Evolutionary conservation across 2,329 filamentous ascomycete species (phyloP).

Genomic region (Aspergillus quadricinctus): DNA sequence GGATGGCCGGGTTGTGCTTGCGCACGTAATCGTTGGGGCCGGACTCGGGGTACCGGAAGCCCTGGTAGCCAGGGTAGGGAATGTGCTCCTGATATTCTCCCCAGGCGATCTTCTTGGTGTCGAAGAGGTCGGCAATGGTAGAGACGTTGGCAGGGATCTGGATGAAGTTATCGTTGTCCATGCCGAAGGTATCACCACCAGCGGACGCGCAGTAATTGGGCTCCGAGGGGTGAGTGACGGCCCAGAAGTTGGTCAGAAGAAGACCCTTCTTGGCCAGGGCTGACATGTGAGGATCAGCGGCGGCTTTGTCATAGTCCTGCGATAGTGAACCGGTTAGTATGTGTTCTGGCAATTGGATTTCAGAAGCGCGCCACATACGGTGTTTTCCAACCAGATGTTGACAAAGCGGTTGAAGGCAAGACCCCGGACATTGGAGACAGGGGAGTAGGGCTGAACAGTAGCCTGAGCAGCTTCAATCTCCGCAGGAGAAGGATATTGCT

Average conservation of each 20-base stretch:
- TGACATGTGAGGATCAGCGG: conserved; percentile 48
- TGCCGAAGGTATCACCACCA: conserved; percentile 69
- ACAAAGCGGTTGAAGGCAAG: conserved; percentile 53
- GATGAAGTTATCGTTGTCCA: conserved; percentile 63
- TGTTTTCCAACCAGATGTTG: conserved; percentile 76
- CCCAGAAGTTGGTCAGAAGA: conserved; percentile 56
- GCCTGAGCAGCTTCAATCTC: conserved; percentile 38
- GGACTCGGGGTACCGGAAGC: conserved; percentile 55
- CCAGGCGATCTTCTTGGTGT: conserved; percentile 62
- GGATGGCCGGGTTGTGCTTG: conserved; percentile 69
- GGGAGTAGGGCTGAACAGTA: conserved; percentile 57
- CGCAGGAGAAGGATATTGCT: conserved; percentile 20
- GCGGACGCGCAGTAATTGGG: conserved; percentile 70
- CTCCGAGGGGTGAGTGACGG: conserved; percentile 67
- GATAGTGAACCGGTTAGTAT: not conserved
- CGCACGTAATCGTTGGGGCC: conserved; percentile 72
- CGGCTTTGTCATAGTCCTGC: conserved; percentile 58
- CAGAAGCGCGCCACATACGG: conserved; percentile 39
- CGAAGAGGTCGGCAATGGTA: conserved; percentile 65
- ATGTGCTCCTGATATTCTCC: conserved; percentile 72
- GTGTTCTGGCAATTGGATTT: not conserved
- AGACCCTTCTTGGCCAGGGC: conserved; percentile 49
- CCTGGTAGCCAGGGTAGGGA: conserved; percentile 71
- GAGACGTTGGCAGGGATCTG: conserved; percentile 58
- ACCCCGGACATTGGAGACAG: conserved; percentile 33